Percentiles rank a stretch among this genome's conserved stretches.
Conservation (phyloP, 2,329 filamentous ascomycete genomes). For the Pezizomycotina sp. region DNA sequence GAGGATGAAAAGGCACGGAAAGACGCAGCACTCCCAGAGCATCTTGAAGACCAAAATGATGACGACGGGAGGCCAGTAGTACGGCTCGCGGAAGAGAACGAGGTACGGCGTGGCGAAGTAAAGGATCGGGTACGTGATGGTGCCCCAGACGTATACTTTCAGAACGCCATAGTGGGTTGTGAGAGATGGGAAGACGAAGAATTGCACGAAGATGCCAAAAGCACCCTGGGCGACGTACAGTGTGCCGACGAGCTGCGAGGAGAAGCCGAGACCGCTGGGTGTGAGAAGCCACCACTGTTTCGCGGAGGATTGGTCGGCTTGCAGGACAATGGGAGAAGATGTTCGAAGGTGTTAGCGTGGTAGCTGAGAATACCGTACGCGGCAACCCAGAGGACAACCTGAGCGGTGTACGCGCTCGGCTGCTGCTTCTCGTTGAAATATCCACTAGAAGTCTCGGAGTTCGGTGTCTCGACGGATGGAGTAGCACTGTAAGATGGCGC, state of each 20-base stretch:
- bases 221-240: conserved; percentile 44
- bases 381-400: no score
- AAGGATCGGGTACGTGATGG: conserved; percentile 3
- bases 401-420: no score
- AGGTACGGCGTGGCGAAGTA: conserved; percentile 8
- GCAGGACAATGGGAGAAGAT: conserved; percentile 80
- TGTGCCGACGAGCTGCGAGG: conserved; percentile 44
- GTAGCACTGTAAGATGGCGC: no score
- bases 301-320: conserved; percentile 35
- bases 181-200: conserved; percentile 40
- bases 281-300: conserved; percentile 37
- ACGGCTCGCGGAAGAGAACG: conserved; percentile 5
- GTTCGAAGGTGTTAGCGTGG: conserved; percentile 89
- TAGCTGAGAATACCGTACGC: conserved; percentile 78
- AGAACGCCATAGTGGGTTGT: conserved; percentile 4
- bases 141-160: conserved; percentile 2
- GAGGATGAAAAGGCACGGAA: no score
- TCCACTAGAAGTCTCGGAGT: no score
- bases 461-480: no score
- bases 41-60: conserved; percentile 5
- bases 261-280: conserved; percentile 46
- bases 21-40: conserved; percentile 7
- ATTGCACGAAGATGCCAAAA: conserved; percentile 44
- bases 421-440: no score
- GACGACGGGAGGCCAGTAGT: conserved; percentile 1